Evolutionary conservation across 2,329 filamentous ascomycete genomes (phyloP).

Genomic region (Chrysoporthe austroafricana): DNA sequence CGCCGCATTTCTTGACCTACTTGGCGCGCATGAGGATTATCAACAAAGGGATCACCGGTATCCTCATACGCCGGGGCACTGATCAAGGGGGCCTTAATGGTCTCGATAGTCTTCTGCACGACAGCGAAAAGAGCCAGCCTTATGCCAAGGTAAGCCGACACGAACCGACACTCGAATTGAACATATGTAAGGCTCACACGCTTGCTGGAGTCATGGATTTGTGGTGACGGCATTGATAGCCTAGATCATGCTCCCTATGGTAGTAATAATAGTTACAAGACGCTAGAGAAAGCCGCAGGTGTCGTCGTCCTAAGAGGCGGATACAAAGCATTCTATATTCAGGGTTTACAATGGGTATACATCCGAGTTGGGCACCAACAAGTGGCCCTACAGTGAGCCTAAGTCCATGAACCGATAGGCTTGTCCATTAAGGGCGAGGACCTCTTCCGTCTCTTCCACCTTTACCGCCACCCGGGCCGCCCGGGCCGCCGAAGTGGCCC

Average conservation of each 20-base stretch:
- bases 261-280: neutral
- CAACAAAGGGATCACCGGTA: neutral
- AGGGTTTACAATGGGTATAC: neutral
- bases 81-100: neutral
- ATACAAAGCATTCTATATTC: neutral
- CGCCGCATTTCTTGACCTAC: neutral
- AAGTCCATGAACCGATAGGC: neutral
- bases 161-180: neutral
- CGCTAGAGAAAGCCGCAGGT: neutral
- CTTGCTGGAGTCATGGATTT: neutral
- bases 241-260: neutral
- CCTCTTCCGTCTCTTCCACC: slow-evolving; percentile 7
- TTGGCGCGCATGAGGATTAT: neutral
- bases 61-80: neutral
- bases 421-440: neutral
- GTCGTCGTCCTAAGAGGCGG: neutral
- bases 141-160: neutral
- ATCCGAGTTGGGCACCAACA: neutral
- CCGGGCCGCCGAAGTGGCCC: slow-evolving; percentile 18
- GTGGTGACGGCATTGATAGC: neutral
- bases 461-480: slow-evolving; percentile 17
- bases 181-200: neutral
- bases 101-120: neutral
- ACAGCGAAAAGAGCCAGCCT: neutral
- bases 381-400: neutral